phyloP scores from a whole-genome alignment of 2,329 filamentous ascomycete genomes.

The Botryotinia convoluta region DNA sequence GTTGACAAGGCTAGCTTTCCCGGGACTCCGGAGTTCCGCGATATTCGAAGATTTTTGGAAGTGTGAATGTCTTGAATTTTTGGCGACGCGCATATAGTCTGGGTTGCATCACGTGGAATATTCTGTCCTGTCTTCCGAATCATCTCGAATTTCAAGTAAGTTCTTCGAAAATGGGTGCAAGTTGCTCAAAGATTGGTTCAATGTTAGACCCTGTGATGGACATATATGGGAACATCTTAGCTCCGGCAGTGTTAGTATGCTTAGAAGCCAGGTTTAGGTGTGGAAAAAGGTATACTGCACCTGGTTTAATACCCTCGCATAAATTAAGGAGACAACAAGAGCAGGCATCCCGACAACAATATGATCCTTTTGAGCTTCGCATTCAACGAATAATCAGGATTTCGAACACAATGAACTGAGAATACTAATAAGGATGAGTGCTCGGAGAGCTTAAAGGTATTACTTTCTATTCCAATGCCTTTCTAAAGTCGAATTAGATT shows the following conservation, averaged over 20 bases:
- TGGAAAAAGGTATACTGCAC: background rate
- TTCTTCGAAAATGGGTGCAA: background rate
- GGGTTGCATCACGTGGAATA: background rate
- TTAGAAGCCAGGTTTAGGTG: background rate
- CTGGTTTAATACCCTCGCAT: background rate
- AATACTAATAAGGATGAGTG: background rate
- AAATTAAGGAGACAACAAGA: background rate
- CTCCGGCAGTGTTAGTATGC: background rate
- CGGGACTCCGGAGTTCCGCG: background rate
- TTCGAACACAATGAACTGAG: background rate
- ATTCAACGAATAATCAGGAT: background rate
- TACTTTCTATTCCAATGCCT: background rate
- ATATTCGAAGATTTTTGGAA: background rate
- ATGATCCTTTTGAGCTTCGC: background rate
- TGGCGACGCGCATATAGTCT: background rate
- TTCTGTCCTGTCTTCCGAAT: too few relatives aligned
- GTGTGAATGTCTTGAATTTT: background rate
- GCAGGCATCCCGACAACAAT: background rate
- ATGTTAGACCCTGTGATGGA: background rate
- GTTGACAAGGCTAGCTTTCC: too few relatives aligned
- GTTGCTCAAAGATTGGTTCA: background rate
- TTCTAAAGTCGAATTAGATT: constrained; percentile 3
- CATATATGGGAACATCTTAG: background rate
- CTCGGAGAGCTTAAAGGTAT: background rate
- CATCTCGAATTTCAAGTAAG: background rate